Conservation (phyloP, 495 filamentous ascomycete species). For the Xylaria venustula region DNA sequence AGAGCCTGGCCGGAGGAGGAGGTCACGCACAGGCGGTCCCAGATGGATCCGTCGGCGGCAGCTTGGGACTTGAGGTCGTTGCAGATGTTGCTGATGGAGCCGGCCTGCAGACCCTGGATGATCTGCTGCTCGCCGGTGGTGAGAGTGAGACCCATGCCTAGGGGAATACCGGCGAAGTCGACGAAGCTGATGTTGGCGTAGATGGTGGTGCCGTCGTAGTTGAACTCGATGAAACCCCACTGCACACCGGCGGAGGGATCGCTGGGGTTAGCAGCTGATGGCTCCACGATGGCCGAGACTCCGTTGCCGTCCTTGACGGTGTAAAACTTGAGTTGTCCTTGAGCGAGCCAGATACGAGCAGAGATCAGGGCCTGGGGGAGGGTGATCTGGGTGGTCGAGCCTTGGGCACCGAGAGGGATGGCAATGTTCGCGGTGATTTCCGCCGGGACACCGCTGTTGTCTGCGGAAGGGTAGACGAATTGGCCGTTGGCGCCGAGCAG, state of each 20-base stretch:
- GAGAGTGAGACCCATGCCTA: constrained; percentile 38
- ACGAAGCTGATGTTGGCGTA: constrained; percentile 49
- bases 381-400: constrained; percentile 36
- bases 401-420: constrained; percentile 28
- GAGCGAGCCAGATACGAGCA: constrained; percentile 41
- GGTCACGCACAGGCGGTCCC: constrained; percentile 38
- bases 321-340: constrained; percentile 44
- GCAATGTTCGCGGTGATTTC: constrained; percentile 28
- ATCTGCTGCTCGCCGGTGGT: constrained; percentile 30
- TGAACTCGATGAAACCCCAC: constrained; percentile 50
- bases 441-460: constrained; percentile 23
- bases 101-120: constrained; percentile 32
- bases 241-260: constrained; percentile 42
- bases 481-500: constrained; percentile 37
- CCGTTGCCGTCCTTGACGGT: constrained; percentile 29
- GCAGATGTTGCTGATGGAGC: constrained; percentile 38
- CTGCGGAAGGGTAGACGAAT: constrained; percentile 35
- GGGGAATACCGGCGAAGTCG: constrained; percentile 46
- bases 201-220: constrained; percentile 34
- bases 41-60: constrained; percentile 33
- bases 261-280: constrained; percentile 38
- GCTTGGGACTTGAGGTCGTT: constrained; percentile 32
- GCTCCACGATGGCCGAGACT: constrained; percentile 36
- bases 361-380: constrained; percentile 40
- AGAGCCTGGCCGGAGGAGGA: constrained; percentile 30